Base-by-base conservation (phyloP, 352 stramenopile species). In the Thalassiosira oceanica region DNA sequence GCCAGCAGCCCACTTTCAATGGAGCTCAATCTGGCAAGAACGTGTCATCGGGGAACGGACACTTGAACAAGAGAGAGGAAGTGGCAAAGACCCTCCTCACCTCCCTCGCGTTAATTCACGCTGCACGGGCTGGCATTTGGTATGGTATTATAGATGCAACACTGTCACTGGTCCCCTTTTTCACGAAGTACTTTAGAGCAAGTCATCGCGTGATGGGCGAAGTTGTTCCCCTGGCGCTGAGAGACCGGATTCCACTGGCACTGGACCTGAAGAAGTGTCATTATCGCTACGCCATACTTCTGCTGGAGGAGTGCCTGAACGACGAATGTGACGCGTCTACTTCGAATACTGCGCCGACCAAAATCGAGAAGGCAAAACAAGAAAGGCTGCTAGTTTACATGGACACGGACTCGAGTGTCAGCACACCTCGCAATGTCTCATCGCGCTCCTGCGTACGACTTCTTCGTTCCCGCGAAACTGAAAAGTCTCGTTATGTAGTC, bases 181-280 rank as follows among this genome's bases (percentile, higher is more conserved):
- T 76, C 15, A 42, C 29, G 24, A 75, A 62, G 7, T 84, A 71
- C 49, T 89, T 89, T 70, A 64, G 81, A 63, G 84, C 86, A 75
- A 66, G 41, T 20, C n/a, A n/a, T n/a, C 18, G 45, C 15, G 36
- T 78, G 35, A 36, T 33, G 8, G 15, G 18, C 21, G 49, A 65
- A 27, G 20, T 13, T 48, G 27, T 18, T 20, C 45, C 64, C 2
- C 20, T 1, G 24, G 15, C 43, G 43, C 10, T 15, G 20, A 15
- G 7, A 23, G 2, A 33, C 41, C 39, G 24, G 5, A 52, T 64
- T 61, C 58, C 64, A 31, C 68, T 89, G 39, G 66, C 81, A 56
- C 83, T 71, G 23, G 82, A 89, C 72, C 56, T 87, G 31, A 82
- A 88, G 39, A 87, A 88, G 65, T 86, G 76, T 48, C 79, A 62